A percentile compares a stretch with the other conserved stretches of the same genome.
Evolutionary conservation across 139 green algal species (phyloP).

Genomic region (Nannochloris sp.): DNA sequence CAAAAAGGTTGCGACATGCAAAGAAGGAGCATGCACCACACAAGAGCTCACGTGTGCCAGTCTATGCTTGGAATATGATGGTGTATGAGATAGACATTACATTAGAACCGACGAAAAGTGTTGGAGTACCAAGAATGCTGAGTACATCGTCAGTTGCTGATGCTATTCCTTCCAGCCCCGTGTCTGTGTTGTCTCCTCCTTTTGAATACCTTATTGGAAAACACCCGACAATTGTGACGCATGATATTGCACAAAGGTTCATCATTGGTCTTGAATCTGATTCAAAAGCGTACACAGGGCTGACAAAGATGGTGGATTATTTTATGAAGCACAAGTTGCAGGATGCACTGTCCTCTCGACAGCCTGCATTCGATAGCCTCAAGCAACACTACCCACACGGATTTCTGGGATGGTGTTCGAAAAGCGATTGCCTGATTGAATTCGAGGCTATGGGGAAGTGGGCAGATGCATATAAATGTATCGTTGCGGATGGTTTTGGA

Average conservation of each 20-base stretch:
- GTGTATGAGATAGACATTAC: too few species aligned
- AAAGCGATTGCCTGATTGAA: slow-evolving; percentile 17
- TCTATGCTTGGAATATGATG: too few species aligned
- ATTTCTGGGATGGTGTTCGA: slow-evolving; percentile 11
- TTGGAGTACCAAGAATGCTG: not conserved
- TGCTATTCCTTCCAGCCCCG: not conserved
- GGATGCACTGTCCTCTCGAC: not conserved
- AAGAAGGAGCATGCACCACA: too few species aligned
- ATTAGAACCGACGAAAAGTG: too few species aligned
- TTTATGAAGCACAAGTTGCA: not conserved
- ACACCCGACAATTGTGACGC: slow-evolving; percentile 3
- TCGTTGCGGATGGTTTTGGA: not conserved
- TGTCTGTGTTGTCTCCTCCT: not conserved
- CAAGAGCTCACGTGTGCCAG: too few species aligned
- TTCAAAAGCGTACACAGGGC: slow-evolving; percentile 8
- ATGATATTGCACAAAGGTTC: slow-evolving; percentile 16
- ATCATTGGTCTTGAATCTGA: slow-evolving; percentile 6
- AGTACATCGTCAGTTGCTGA: not conserved
- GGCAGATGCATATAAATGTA: not conserved
- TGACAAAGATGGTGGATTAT: not conserved
- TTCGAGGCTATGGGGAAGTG: not conserved
- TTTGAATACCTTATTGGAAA: slow-evolving; percentile 1
- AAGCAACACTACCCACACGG: slow-evolving; percentile 22
- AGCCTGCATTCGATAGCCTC: slow-evolving; percentile 9
- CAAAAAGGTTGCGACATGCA: too few species aligned